Percentiles rank a stretch among this genome's conserved stretches.
Evolutionary conservation across 1,284 basidiomycete genomes (phyloP).

Genomic region (Papiliotrema nemorosa): DNA sequence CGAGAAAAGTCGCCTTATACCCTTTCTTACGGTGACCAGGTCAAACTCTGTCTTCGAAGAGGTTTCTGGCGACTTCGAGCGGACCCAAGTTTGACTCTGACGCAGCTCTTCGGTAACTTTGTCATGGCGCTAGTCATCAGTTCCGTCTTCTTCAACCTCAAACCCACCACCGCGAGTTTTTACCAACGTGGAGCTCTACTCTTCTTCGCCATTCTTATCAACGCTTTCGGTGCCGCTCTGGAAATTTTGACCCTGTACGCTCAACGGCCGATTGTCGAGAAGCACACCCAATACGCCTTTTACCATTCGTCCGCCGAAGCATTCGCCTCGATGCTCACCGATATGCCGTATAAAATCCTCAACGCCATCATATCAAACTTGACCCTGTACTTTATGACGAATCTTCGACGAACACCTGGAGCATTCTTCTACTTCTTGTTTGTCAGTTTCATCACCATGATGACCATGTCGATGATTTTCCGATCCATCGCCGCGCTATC

Average conservation of each 20-base stretch:
- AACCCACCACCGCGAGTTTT: constrained; percentile 34
- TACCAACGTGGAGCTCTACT: constrained; percentile 44
- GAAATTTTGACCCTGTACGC: constrained; percentile 52
- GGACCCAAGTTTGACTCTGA: constrained; percentile 48
- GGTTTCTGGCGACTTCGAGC: constrained; percentile 49
- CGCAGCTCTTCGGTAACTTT: constrained; percentile 49
- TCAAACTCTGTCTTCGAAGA: constrained; percentile 48
- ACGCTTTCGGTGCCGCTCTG: constrained; percentile 33
- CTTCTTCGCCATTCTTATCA: constrained; percentile 48
- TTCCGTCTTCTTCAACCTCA: constrained; percentile 49
- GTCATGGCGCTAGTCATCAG: constrained; percentile 50
- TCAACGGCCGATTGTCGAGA: constrained; percentile 52
- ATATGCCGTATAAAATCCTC: constrained; percentile 52
- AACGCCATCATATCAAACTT: constrained; percentile 48
- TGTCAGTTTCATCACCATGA: constrained; percentile 29
- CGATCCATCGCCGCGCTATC: constrained; percentile 52
- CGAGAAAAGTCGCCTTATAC: constrained; percentile 49
- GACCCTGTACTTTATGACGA: constrained; percentile 51
- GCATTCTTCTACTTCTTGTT: constrained; percentile 35
- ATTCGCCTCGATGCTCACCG: constrained; percentile 51
- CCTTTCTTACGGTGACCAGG: constrained; percentile 46
- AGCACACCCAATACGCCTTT: constrained; percentile 51
- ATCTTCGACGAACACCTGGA: constrained; percentile 47
- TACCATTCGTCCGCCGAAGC: constrained; percentile 52
- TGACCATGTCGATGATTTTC: constrained; percentile 55